Base-by-base conservation (phyloP, 2,329 filamentous ascomycete species). In the Cladosporium sp. region DNA sequence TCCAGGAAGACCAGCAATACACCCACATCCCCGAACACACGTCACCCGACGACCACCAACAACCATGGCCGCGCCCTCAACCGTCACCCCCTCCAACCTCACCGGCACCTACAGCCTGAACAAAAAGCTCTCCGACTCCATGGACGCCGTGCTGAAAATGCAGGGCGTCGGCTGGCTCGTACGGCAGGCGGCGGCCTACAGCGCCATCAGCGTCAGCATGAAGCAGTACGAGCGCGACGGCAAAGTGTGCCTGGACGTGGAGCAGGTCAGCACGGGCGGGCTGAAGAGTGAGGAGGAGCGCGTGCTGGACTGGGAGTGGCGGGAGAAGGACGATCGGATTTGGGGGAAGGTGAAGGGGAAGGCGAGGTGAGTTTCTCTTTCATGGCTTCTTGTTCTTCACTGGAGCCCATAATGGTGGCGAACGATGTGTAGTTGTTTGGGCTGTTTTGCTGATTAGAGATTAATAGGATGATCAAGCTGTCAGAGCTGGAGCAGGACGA, bases 41-140 rank as follows among this genome's bases (percentile, higher is more conserved):
- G 10, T 22, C 16, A 18, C 13, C 11, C 19, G 13, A 45, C 32
- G 5, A 13, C 14, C 22, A 28, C 5, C 28, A 14, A 10, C 52
- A 53, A 78, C 54, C 64, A 91, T 91, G 87, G 86, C 87, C 59
- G 85, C 85, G 56, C 87, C 87, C 52, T 69, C 78, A 49, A 76
- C 77, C 56, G 81, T 85, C 74, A 87, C 78, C 46, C 77, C 84
- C 61, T 77, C 78, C 58, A 77, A 89, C 73, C 78, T 91, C 61
- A 82, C 71, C 62, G 87, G 87, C 57, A 80, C 78, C 64, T 91
- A 84, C 78, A 68, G 76, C 54, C 79, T 91, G 88, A 91, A 93
- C 78, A 86, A 87, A 68, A 72, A 74, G 57, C 75, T 90, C 60
- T 90, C 87, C 54, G 84, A 86, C 69, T 72, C 77, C 59, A 73